Evolutionary conservation across 2,329 filamentous ascomycete species (phyloP).

Genomic region (Dactylellina leptospora): DNA sequence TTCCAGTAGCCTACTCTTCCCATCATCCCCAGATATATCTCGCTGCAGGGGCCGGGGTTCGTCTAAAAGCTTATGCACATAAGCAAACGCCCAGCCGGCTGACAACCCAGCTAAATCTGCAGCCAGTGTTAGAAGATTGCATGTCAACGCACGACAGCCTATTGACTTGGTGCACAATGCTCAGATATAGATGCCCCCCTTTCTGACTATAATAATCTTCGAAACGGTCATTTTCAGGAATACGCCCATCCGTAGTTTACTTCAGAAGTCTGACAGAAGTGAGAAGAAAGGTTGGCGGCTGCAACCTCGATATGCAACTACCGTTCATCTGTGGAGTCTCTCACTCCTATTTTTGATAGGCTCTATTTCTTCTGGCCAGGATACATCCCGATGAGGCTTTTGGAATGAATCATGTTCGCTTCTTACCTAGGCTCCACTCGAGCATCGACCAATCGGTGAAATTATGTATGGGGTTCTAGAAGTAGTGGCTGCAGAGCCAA

Average conservation of each 20-base stretch:
- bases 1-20: not conserved
- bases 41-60: slow-evolving; percentile 44
- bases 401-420: not conserved
- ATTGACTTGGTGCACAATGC: slow-evolving; percentile 2
- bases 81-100: slow-evolving; percentile 50
- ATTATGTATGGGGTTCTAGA: slow-evolving; percentile 29
- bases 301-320: not conserved
- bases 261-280: slow-evolving; percentile 14
- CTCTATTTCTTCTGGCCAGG: not conserved
- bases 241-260: not conserved
- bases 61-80: slow-evolving; percentile 48
- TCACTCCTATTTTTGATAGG: not conserved
- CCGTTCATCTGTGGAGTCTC: not conserved
- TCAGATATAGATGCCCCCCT: slow-evolving; percentile 6
- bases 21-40: slow-evolving; percentile 16
- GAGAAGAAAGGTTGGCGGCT: not conserved
- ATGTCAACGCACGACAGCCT: slow-evolving; percentile 3
- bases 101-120: slow-evolving; percentile 17
- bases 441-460: slow-evolving; percentile 13
- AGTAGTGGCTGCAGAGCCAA: slow-evolving; percentile 1
- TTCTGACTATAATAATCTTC: not conserved
- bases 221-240: not conserved
- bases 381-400: slow-evolving; percentile 18
- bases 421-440: not conserved
- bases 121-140: no score